Base-by-base conservation (phyloP, 2,329 filamentous ascomycete genomes). In the Fusarium aywerte region DNA sequence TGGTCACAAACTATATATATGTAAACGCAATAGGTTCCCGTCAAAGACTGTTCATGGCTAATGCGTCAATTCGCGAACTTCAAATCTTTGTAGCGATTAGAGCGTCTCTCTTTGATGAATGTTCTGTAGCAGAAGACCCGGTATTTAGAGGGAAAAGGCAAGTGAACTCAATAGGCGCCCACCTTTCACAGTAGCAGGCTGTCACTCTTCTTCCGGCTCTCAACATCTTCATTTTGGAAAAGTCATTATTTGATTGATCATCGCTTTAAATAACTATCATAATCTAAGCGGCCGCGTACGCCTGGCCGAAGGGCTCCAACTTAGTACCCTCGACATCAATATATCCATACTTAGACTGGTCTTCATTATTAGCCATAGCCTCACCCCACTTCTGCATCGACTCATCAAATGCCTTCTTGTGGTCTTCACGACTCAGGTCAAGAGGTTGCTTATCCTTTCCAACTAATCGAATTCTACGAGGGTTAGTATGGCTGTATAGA, bases 371-470 rank as follows among this genome's bases (percentile, higher is more conserved):
- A 4, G 67, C 68, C 76, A 76, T 78, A n/a, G 55, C 58, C 53
- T 74, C 40, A 9, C 40, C 21, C 76, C 77, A 80, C 18, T 74
- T 67, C 29, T 65, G 39, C 58, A 80, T 38, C 1, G 76, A 74
- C 27, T 67, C 60, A 11, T 74, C 45, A 27, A 80, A 79, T 0
- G 69, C 62, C 15, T 71, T 62, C 20, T 68, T 67, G 38, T 79
- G 70, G 11, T 78, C 73, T 4, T 78, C 74, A 5, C 73, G 59
- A 27, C 76, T 89, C 85, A 23, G 86, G 87, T 12, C 89, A 86
- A 54, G 86, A 89, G 78, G 89, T 87, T 32, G 84, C 50, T 88
- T 72, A 15, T 76, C 75, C 36, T 73, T 69, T 25, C 75, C 74
- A 1, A 79, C 76, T 1, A 80, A 58, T 4, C 71, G 69, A 3